These are phyloP conservation scores for Gaultheria prostrata DNA, from an alignment of 148 eudicot species.

Conservation along the genomic window DNA sequence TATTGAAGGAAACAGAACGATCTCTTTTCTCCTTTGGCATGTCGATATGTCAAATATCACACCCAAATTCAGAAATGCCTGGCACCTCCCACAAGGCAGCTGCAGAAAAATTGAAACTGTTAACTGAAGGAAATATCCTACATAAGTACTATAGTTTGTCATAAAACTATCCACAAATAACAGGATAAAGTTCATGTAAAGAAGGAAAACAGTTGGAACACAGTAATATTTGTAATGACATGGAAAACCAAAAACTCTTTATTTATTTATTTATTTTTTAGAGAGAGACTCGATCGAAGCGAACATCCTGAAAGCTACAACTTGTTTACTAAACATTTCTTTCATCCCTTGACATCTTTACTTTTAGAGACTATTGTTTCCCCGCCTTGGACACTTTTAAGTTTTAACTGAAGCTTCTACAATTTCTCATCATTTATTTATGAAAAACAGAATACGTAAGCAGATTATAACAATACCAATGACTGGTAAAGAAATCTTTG, in stretches of 20 bases:
- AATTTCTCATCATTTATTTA: background rate
- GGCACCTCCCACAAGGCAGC: constrained; percentile 12
- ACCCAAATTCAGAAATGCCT: background rate
- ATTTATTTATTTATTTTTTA: too few relatives aligned
- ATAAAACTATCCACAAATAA: background rate
- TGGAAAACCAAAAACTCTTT: background rate
- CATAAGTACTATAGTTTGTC: background rate
- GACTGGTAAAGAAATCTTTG: background rate
- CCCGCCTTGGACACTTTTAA: background rate
- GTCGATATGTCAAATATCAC: constrained; percentile 19
- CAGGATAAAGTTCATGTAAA: background rate
- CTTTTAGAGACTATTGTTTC: background rate
- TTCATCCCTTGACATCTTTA: background rate
- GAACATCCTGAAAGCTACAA: background rate
- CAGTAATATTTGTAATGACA: background rate
- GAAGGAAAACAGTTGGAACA: background rate
- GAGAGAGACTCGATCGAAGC: background rate
- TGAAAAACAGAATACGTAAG: background rate
- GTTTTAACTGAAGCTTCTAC: background rate
- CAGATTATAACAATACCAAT: background rate
- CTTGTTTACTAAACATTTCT: background rate
- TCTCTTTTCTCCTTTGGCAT: constrained; percentile 82
- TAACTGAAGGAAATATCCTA: background rate
- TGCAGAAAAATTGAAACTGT: constrained; percentile 1
- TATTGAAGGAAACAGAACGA: constrained; percentile 53